Evolutionary conservation across 2,329 filamentous ascomycete genomes (phyloP), one percentile per base, ranked within the genome.

Genomic region (Sporothrix dimorphospora): DNA sequence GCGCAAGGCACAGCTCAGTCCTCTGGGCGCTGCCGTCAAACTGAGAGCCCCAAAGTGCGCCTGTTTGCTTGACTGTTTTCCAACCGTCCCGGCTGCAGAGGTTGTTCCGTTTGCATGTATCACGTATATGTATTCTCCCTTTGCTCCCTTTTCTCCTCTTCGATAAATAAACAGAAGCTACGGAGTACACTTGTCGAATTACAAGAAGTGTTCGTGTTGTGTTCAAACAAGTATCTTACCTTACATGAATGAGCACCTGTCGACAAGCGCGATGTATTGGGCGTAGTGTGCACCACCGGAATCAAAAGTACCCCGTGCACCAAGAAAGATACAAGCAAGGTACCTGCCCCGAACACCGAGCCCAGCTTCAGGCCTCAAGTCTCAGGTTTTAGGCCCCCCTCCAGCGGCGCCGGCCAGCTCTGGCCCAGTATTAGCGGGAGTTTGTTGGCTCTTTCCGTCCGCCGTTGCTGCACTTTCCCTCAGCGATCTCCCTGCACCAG

Each of bases 401-500:
- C n/a, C 38, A 42, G 57, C 57, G 57, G 57, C 57, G 57, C 57
- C 57, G n/a, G 57, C 57, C 57, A 63, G 59, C 59, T 45, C n/a
- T 65, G 59, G 9, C 59, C 59, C 59, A 65, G 38, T 27, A 30
- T 49, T 49, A 49, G 42, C 24, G 42, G 61, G 42, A 47, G 61
- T 30, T 49, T 12, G 38, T 67, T 67, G 65, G 65, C 27, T 67
- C 45, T n/a, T 67, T 51, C 65, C 65, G 65, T 45, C 45, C 63
- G 63, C 63, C 63, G 42, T 34, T n/a, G 63, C 9, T 47, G 42
- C 45, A 3, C 63, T 34, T 21, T 45, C 63, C 24, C 27, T 51
- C 42, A 67, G 65, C 12, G 65, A 67, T 67, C 65, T 16, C 19
- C 65, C 45, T 51, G 16, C 45, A 19, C 59, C 59, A 65, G 14